phyloP scores from a whole-genome alignment of 352 stramenopile genomes.

The Pseudoperonospora humuli region DNA sequence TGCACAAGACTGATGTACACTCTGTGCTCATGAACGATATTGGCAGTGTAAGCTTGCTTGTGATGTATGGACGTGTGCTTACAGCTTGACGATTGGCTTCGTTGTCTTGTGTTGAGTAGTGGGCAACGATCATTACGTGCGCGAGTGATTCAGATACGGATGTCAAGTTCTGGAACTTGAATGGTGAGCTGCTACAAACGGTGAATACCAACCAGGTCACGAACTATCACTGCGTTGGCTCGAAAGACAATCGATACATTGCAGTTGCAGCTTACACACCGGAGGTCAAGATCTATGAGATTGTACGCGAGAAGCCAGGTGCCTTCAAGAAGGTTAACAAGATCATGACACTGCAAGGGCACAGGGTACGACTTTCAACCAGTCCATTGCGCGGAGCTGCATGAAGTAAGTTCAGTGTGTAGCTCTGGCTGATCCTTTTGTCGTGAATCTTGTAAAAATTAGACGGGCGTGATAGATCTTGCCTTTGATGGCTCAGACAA shows the following conservation, averaged over 20 bases:
- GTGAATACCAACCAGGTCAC: constrained; percentile 77
- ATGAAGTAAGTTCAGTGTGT: too few relatives aligned
- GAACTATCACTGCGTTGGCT: constrained; percentile 74
- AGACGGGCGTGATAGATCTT: constrained; percentile 71
- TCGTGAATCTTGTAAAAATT: neutral
- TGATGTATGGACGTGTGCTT: neutral
- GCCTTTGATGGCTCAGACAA: constrained; percentile 67
- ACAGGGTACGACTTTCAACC: constrained; percentile 37
- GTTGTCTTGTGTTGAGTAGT: constrained; percentile 23
- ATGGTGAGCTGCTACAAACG: constrained; percentile 54
- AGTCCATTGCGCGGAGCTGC: neutral
- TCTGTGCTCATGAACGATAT: constrained; percentile 82
- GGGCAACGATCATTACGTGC: constrained; percentile 71
- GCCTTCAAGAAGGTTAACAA: constrained; percentile 79
- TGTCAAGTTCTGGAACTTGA: constrained; percentile 76
- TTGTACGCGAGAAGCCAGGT: constrained; percentile 64
- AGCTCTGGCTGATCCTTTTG: constrained; percentile 12
- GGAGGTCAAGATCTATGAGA: constrained; percentile 81
- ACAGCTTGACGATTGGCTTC: constrained; percentile 2
- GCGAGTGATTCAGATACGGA: constrained; percentile 61
- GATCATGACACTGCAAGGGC: constrained; percentile 74
- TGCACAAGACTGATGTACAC: constrained; percentile 71
- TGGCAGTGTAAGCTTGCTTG: constrained; percentile 31
- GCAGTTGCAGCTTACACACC: constrained; percentile 73
- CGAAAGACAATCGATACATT: constrained; percentile 78